These are phyloP conservation scores for Elymus sibiricus DNA, from an alignment of 176 grass and related monocot genomes.

Conservation along the genomic window DNA sequence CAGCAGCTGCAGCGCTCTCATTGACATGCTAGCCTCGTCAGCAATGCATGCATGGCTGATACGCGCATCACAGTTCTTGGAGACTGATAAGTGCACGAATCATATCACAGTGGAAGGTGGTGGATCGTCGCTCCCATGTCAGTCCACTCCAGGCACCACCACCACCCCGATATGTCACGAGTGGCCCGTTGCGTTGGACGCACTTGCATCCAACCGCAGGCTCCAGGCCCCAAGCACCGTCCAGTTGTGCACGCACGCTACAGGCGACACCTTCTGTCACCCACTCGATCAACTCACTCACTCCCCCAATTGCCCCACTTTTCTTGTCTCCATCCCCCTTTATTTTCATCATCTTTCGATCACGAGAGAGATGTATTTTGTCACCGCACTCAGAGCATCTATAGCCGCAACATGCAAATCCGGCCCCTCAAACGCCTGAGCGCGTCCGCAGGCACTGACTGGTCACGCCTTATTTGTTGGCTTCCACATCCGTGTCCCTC, in stretches of 20 bases:
- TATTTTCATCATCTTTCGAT: not conserved
- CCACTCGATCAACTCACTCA: not conserved
- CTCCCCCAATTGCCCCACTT: not conserved
- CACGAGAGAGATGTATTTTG: not conserved
- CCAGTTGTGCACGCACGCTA: not conserved
- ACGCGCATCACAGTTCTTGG: not conserved
- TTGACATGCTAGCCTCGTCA: not conserved
- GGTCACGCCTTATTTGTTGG: too few species aligned
- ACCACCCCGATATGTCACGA: constrained; percentile 6
- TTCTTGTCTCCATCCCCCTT: not conserved
- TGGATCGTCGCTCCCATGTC: not conserved
- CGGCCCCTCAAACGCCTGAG: too few species aligned
- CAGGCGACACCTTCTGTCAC: not conserved
- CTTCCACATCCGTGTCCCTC: too few species aligned
- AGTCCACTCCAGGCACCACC: not conserved
- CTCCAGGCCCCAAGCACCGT: not conserved
- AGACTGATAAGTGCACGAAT: not conserved
- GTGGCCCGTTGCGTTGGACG: constrained; percentile 29
- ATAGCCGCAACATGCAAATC: too few species aligned
- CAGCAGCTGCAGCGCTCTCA: too few species aligned
- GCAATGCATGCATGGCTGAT: not conserved
- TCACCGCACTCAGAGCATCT: too few species aligned
- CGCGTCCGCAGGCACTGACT: too few species aligned
- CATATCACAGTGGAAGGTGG: not conserved
- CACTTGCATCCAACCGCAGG: constrained; percentile 20